These are phyloP conservation scores for Mimosa pudica DNA, from an alignment of 306 rosid genomes.

Conservation along the genomic window DNA sequence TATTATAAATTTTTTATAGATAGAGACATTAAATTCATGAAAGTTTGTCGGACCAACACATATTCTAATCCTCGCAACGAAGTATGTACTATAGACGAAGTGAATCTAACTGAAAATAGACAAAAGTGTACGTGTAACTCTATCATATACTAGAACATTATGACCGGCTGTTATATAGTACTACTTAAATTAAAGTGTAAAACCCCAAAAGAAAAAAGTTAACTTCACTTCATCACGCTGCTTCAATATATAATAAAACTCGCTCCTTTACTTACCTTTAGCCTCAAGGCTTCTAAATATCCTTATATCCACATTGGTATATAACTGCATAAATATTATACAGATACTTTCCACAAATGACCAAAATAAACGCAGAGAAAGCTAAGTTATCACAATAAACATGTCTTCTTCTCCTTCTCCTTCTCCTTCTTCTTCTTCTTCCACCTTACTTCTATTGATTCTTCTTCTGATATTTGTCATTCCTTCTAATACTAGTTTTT, in stretches of 20 bases:
- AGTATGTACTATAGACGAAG: constrained; percentile 4
- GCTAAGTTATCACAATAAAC: neutral
- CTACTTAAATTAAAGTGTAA: neutral
- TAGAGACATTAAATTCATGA: neutral
- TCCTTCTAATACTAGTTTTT: constrained; percentile 19
- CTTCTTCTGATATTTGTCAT: constrained; percentile 27
- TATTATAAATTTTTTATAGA: neutral
- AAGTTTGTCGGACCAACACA: neutral
- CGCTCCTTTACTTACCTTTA: neutral
- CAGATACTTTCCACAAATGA: neutral
- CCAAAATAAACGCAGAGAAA: neutral
- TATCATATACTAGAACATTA: neutral
- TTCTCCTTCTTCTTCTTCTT: neutral
- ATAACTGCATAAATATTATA: neutral
- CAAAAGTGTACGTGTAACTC: neutral
- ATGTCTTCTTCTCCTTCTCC: constrained; percentile 34
- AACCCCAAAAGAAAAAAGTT: neutral
- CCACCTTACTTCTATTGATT: constrained; percentile 1
- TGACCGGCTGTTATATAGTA: neutral
- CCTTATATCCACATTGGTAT: neutral
- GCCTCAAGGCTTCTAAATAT: neutral
- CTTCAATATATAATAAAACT: neutral
- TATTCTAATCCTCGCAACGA: constrained; percentile 39
- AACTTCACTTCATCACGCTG: neutral
- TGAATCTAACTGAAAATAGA: neutral